Evolutionary conservation across 306 rosid genomes (phyloP).

Genomic region (Lathyrus sativus): DNA sequence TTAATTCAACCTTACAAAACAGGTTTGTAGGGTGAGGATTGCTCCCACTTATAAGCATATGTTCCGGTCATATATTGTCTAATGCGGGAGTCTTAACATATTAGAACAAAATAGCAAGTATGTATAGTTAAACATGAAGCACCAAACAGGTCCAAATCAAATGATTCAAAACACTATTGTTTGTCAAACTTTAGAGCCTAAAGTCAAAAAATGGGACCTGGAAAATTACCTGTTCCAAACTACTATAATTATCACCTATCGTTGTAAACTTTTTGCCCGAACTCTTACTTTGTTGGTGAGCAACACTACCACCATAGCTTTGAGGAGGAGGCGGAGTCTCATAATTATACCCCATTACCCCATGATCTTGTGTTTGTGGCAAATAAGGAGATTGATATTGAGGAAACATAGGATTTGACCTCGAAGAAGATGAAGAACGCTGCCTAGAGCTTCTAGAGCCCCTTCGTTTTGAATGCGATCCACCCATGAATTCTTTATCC

Average conservation of each 20-base stretch:
- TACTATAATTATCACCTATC: slow-evolving; percentile 69
- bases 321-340: slow-evolving; percentile 38
- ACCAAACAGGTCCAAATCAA: slow-evolving; percentile 6
- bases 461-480: slow-evolving; percentile 60
- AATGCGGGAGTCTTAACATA: no score
- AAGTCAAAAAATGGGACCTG: slow-evolving; percentile 24
- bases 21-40: no score
- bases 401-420: slow-evolving; percentile 51
- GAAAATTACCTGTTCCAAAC: slow-evolving; percentile 71
- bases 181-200: slow-evolving; percentile 24
- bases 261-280: slow-evolving; percentile 64
- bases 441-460: slow-evolving; percentile 49
- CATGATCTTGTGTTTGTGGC: slow-evolving; percentile 50
- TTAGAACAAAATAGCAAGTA: not conserved
- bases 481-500: slow-evolving; percentile 72
- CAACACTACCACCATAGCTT: slow-evolving; percentile 45
- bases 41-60: no score
- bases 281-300: slow-evolving; percentile 44
- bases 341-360: slow-evolving; percentile 29
- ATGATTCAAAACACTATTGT: slow-evolving; percentile 17
- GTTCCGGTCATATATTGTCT: no score
- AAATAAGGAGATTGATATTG: slow-evolving; percentile 54
- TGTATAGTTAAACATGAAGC: slow-evolving; percentile 15
- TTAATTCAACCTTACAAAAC: no score
- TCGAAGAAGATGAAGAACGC: slow-evolving; percentile 46